Evolutionary conservation across 768 basidiomycete genomes (phyloP).

Genomic region (Tylopilus balloui): DNA sequence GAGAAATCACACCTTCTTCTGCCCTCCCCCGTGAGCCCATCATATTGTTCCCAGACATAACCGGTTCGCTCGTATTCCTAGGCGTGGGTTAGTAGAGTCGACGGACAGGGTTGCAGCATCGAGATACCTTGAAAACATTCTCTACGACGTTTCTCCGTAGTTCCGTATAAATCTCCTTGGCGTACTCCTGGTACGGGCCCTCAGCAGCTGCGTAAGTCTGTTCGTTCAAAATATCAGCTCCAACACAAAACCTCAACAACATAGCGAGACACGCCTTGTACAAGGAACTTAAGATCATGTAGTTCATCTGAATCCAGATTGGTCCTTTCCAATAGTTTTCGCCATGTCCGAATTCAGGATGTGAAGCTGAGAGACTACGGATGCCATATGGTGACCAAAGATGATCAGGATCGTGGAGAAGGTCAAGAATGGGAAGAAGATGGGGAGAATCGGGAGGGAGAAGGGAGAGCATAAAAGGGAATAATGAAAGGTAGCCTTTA

Average conservation of each 20-base stretch:
- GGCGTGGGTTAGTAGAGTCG: conserved; percentile 5
- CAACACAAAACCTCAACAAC: not conserved
- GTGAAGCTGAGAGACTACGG: conserved; percentile 81
- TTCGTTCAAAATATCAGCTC: conserved; percentile 4
- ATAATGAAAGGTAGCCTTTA: conserved; percentile 89
- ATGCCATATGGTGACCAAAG: conserved; percentile 92
- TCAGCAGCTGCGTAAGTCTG: conserved; percentile 73
- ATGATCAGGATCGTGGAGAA: conserved; percentile 74
- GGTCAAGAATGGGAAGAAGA: conserved; percentile 74
- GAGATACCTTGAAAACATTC: conserved; percentile 66
- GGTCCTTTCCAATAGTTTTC: conserved; percentile 99
- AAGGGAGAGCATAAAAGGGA: conserved; percentile 85
- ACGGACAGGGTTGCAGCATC: not conserved
- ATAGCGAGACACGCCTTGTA: conserved; percentile 50
- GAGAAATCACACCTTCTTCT: conserved; percentile 61
- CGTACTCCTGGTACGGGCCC: conserved; percentile 78
- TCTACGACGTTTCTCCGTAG: conserved; percentile 79
- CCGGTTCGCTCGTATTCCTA: conserved; percentile 92
- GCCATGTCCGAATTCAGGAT: conserved; percentile 85
- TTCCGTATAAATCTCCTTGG: conserved; percentile 74
- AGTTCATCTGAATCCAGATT: conserved; percentile 98
- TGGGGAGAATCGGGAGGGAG: conserved; percentile 74
- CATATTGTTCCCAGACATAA: conserved; percentile 98
- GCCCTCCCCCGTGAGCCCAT: conserved; percentile 78
- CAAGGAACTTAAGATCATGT: conserved; percentile 74